Base-by-base conservation (phyloP, 2,329 filamentous ascomycete genomes). In the Colletotrichum plurivorum region DNA sequence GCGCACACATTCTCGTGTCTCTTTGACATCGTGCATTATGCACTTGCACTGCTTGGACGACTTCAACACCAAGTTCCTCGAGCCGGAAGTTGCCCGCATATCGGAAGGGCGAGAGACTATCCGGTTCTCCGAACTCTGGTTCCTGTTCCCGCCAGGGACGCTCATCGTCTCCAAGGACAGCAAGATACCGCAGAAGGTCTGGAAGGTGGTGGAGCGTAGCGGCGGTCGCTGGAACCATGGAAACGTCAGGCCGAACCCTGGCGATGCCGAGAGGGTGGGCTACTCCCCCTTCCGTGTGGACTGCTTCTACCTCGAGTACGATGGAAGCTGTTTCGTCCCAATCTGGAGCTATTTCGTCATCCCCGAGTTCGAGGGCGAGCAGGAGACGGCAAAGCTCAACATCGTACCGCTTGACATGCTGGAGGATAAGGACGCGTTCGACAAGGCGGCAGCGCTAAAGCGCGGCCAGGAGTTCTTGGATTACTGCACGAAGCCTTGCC, bases 331-430 rank as follows among this genome's bases (percentile, higher is more conserved):
- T 9, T 83, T 78, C 53, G 81, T 81, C 0, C 77, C 81, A 0
- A 80, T 83, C 5, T 77, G 75, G 7, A 78, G 79, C 60, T 76
- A 73, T 43, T 82, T 84, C 41, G 73, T 76, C 48, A 77, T 84
- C 16, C 69, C 78, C 45, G 74, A 74, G 0, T 84, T 81, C 57
- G 72, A 75, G 0, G 82, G 82, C 52, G 80, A 83, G 69, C 75
- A 78, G 16, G 73, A 78, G 4, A 81, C 84, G 51, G 74, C 77
- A 18, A 79, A 77, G 0, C 76, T 84, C 0, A 77, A 79, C 2
- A 75, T 79, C 1, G 83, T 77, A 63, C n/a, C 74, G 80, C 59
- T 63, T 78, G 54, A 76, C 13, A 1, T 43, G 78, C 46, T 72
- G 82, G 5, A 5, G 49, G 13, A 20, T 22, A 27, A 16, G 1